These are phyloP conservation scores for Adansonia rubrostipa DNA, from an alignment of 441 rosid species.

Conservation along the genomic window DNA sequence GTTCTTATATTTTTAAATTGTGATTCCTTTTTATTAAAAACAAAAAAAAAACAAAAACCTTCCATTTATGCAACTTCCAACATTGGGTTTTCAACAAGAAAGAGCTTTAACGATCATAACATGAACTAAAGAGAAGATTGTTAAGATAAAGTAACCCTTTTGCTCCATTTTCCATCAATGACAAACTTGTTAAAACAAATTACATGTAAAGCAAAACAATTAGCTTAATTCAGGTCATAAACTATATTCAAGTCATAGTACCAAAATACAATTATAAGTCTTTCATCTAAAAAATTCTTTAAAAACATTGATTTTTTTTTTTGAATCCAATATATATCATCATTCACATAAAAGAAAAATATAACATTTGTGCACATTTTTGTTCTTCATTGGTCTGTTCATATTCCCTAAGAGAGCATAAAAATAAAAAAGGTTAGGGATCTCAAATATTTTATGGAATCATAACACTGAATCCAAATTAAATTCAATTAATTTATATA, in stretches of 20 bases:
- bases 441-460: slow-evolving; percentile 15
- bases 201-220: background rate
- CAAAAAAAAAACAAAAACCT: too few species aligned
- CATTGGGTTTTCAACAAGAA: background rate
- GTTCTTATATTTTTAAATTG: too few species aligned
- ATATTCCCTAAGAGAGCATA: background rate
- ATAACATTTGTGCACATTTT: background rate
- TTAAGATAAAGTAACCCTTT: background rate
- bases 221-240: background rate
- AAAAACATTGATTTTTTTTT: background rate
- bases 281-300: background rate
- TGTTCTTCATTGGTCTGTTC: background rate
- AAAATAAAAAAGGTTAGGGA: slow-evolving; percentile 6
- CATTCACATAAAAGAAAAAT: background rate
- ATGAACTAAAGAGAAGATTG: background rate
- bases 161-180: too few species aligned
- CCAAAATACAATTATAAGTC: background rate
- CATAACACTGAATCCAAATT: too few species aligned
- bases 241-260: background rate
- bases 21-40: too few species aligned
- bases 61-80: background rate
- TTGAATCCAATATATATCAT: background rate
- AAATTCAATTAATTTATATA: too few species aligned
- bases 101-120: background rate
- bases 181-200: background rate